phyloP scores from a whole-genome alignment of 1,284 basidiomycete genomes.

The Malassezia equina region DNA sequence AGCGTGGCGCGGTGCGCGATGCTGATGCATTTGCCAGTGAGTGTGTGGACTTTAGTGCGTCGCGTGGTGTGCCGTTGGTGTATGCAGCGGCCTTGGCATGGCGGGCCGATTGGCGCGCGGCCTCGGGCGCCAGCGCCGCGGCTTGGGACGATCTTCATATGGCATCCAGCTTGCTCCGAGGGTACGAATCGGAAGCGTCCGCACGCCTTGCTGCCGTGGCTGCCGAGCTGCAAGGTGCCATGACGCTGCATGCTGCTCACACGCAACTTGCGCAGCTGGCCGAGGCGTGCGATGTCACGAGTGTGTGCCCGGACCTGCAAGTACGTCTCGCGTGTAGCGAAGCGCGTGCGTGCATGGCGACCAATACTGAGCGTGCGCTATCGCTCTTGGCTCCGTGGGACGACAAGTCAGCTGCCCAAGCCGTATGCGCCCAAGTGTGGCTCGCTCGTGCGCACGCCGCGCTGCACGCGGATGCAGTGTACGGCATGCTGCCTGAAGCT shows the following conservation, averaged over 20 bases:
- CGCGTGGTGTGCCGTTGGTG: constrained; percentile 20
- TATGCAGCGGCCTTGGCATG: constrained; percentile 24
- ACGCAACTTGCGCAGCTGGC: not conserved
- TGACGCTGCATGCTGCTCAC: not conserved
- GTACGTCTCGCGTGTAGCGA: not conserved
- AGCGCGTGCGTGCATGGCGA: not conserved
- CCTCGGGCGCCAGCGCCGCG: constrained; percentile 19
- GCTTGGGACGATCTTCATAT: not conserved
- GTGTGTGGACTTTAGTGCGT: constrained; percentile 27
- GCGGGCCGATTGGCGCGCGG: constrained; percentile 21
- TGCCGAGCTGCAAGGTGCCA: not conserved
- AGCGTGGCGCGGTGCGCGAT: constrained; percentile 33
- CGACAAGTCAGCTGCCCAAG: not conserved
- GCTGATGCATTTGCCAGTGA: constrained; percentile 36
- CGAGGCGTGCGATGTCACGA: not conserved
- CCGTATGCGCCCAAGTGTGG: constrained; percentile 18
- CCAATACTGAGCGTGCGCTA: not conserved
- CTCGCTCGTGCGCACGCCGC: not conserved
- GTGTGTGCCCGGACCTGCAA: not conserved
- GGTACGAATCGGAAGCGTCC: not conserved
- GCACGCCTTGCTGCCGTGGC: not conserved
- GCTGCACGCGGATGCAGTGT: constrained; percentile 29
- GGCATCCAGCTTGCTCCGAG: not conserved
- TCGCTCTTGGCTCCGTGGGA: not conserved
- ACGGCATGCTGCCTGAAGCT: constrained; percentile 36